phyloP scores from a whole-genome alignment of 352 stramenopile species.

The Pilasporangium apinafurcum region DNA sequence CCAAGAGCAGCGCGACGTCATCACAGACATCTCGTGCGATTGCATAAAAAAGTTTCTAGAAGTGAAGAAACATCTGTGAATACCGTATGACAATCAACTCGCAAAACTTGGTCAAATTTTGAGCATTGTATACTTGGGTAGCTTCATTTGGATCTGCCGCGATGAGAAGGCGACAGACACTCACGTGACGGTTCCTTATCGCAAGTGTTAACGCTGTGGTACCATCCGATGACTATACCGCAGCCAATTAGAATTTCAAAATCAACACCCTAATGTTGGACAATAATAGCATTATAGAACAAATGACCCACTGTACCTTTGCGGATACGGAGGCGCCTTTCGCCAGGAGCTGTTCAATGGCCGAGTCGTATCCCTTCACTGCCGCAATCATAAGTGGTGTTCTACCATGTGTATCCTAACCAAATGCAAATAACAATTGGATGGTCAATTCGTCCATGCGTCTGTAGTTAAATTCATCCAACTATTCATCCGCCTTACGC shows the following conservation, averaged over 20 bases:
- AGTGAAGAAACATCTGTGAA: not conserved
- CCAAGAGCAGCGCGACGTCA: too few relatives aligned
- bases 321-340: not conserved
- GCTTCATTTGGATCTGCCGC: not conserved
- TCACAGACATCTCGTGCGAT: too few relatives aligned
- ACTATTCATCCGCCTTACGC: too few relatives aligned
- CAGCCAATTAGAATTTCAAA: too few relatives aligned
- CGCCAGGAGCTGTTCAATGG: not conserved
- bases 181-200: not conserved
- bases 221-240: not conserved
- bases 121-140: not conserved
- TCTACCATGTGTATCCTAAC: not conserved
- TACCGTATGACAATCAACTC: not conserved
- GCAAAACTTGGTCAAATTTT: not conserved
- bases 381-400: not conserved
- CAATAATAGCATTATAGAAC: too few relatives aligned
- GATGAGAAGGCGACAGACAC: constrained; percentile 1
- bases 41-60: too few relatives aligned
- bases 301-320: too few relatives aligned
- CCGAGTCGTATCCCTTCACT: not conserved
- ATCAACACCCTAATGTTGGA: too few relatives aligned
- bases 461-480: too few relatives aligned
- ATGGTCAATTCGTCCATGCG: not conserved
- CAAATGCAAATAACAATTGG: not conserved
- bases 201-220: constrained; percentile 4